Percentiles rank a stretch among this genome's conserved stretches.
phyloP scores from a whole-genome alignment of 345 rosid genomes.

The Crucihimalaya himalaica region DNA sequence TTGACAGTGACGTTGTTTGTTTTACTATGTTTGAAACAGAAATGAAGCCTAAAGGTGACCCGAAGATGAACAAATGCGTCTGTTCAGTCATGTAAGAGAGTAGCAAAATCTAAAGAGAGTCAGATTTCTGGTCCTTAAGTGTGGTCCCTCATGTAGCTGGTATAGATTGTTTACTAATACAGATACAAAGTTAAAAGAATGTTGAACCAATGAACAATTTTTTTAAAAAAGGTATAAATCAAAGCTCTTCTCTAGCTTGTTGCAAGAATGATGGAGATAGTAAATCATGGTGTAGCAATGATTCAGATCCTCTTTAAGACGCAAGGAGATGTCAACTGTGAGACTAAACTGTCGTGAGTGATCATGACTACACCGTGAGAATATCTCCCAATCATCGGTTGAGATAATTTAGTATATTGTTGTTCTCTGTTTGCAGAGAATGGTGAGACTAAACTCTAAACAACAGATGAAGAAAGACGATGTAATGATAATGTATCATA shows the following conservation, averaged over 20 bases:
- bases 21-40: conserved; percentile 51
- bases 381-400: neutral
- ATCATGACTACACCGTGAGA: too few relatives aligned
- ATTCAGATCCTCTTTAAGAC: neutral
- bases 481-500: neutral
- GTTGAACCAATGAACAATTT: conserved; percentile 21
- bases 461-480: neutral
- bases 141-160: conserved; percentile 21
- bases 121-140: conserved; percentile 24
- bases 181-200: conserved; percentile 20
- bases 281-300: neutral
- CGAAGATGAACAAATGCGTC: conserved; percentile 75
- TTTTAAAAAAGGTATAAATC: conserved; percentile 17
- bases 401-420: neutral
- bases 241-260: conserved; percentile 14
- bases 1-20: conserved; percentile 23
- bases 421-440: neutral
- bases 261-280: neutral
- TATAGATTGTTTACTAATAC: conserved; percentile 40
- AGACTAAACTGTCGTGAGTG: too few relatives aligned
- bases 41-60: conserved; percentile 59
- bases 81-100: conserved; percentile 73
- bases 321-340: neutral
- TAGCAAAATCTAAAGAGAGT: conserved; percentile 1
- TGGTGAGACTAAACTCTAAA: neutral